Evolutionary conservation across 257 asterid species (phyloP).

Genomic region (Gentiana macrophylla): DNA sequence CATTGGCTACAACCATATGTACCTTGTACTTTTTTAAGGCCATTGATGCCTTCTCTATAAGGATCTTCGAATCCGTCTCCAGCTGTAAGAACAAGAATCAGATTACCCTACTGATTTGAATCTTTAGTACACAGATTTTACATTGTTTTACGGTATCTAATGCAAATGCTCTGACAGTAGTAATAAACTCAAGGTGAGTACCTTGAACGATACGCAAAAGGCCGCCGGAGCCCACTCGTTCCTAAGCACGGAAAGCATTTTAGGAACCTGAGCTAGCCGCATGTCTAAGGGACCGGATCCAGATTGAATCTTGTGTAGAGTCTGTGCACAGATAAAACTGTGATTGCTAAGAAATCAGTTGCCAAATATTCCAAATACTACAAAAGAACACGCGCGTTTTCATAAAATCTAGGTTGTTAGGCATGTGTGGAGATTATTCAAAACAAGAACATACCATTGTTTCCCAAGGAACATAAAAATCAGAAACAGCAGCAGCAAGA

Average conservation of each 20-base stretch:
- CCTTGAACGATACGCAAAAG: slow-evolving; percentile 95
- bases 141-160: too few species aligned
- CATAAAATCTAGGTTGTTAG: too few species aligned
- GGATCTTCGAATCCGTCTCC: slow-evolving; percentile 82
- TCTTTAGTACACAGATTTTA: too few species aligned
- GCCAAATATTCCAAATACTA: too few species aligned
- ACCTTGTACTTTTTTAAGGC: slow-evolving; percentile 69
- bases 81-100: slow-evolving; percentile 26
- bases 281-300: slow-evolving; percentile 81
- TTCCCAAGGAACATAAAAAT: slow-evolving; percentile 96
- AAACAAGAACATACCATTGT: slow-evolving; percentile 38
- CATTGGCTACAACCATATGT: slow-evolving; percentile 95
- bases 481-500: slow-evolving; percentile 98
- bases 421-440: too few species aligned
- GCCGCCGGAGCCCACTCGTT: slow-evolving; percentile 88
- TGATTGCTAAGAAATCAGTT: too few species aligned
- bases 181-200: slow-evolving; percentile 6
- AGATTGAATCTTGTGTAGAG: slow-evolving; percentile 80
- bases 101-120: too few species aligned
- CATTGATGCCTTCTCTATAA: slow-evolving; percentile 63
- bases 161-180: neutral
- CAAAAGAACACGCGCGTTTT: too few species aligned
- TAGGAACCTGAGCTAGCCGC: slow-evolving; percentile 85
- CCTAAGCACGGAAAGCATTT: slow-evolving; percentile 83
- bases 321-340: slow-evolving; percentile 24